Base-by-base conservation (phyloP, 768 basidiomycete species). In the Suillus cothurnatus region DNA sequence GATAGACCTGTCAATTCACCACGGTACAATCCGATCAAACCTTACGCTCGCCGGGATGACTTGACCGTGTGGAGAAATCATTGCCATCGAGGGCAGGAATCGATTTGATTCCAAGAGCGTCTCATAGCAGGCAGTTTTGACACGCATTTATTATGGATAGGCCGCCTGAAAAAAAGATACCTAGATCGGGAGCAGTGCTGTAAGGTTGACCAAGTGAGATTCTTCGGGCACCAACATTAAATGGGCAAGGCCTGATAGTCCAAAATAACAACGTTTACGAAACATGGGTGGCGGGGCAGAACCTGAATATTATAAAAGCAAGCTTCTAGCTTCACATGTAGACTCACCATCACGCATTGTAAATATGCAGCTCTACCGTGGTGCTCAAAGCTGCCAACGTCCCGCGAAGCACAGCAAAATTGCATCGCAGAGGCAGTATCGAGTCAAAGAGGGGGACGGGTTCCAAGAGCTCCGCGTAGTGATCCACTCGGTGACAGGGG, bases 401-500 rank as follows among this genome's bases (percentile, higher is more conserved):
- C 58, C 58, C 6, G 47, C 32, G 26, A 65, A 53, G 56, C 60
- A 45, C 34, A 49, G 56, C 45, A 65, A 67, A 47, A 62, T 49
- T 12, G 53, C 61, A 34, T 74, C 74, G 5, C 74, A 77, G 28
- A 65, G 74, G 61, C 71, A 67, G 32, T 76, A 77, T 36, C 74
- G 74, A 21, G 70, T 68, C 57, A 75, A 75, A 62, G 74, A 77
- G 62, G 70, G 69, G 19, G 72, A 72, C 55, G 72, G 75, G 31
- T 77, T 76, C 68, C 62, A 68, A n/a, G 76, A 77, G 38, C 71
- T 76, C 21, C 72, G 72, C 50, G 64, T 69, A 7, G 69, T 72
- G 19, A 34, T 75, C 8, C 69, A 71, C 52, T 63, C 73, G 3
- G 67, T 75, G 70, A 36, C 74, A 67, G 17, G 69, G 72, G 63